Evolutionary conservation across 306 rosid species (phyloP), one percentile per base, ranked within the genome.

Genomic region (Abrus precatorius): DNA sequence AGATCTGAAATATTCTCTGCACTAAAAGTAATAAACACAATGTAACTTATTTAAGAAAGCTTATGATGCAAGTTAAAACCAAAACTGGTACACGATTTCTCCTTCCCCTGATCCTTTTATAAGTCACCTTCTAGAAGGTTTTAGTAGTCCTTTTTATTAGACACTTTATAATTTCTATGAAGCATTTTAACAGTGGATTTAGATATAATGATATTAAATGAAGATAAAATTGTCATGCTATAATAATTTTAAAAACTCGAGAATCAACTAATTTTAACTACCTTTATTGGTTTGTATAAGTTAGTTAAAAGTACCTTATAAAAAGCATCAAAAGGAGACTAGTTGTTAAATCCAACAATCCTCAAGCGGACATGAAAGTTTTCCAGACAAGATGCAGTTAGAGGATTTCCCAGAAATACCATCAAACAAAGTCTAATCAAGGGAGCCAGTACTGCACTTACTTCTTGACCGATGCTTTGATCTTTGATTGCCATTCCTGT

Each of bases 401-500:
- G 20, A 28, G 38, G 72, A 45, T 30, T 66, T 75, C 64, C 54
- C 52, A 32, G 6, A 71, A 49, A 80, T 48, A 60, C 9, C 44
- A 57, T 40, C 54, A 11, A 63, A 45, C 3, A 66, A 33, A 75
- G 66, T 74, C 71, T 5, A 73, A 53, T 13, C 30, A 6, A 7
- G 52, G 44, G 56, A 74, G 44, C 10, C 56, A 53, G 30, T 68
- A 57, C 32, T 49, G 36, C 43, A 60, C 80, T 55, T 78, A 83
- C 83, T 47, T 47, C 14, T 72, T 1, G 34, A 73, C 27, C 9
- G 49, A 7, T 38, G 68, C 33, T 10, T 74, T 30, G 84, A 40
- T 65, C 77, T 62, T 65, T 73, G 76, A 38, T 67, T 83, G 41
- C 60, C 80, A 72, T 72, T 73, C 52, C 69, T 38, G 33, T 65